Evolutionary conservation across 1,284 basidiomycete genomes (phyloP).

Genomic region (Leccinum fallax): DNA sequence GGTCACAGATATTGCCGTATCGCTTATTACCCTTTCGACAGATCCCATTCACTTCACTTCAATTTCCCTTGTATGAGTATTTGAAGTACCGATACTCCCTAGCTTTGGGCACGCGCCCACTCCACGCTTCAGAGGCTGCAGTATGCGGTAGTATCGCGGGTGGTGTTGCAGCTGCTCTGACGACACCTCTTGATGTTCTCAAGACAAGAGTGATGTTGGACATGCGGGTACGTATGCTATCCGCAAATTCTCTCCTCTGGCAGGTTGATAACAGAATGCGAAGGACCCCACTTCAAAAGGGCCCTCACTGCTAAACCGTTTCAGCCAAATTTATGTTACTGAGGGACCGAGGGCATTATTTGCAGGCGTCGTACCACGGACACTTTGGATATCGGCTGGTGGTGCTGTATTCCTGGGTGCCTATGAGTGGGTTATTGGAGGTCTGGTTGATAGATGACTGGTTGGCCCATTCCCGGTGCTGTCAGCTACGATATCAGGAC

Average conservation of each 20-base stretch:
- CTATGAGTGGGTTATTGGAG: conserved; percentile 72
- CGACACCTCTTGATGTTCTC: conserved; percentile 95
- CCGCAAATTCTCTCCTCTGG: conserved; percentile 5
- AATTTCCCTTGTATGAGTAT: conserved; percentile 95
- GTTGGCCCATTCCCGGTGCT: neutral
- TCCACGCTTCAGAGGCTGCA: conserved; percentile 85
- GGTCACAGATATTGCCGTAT: neutral
- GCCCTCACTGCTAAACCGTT: conserved; percentile 56
- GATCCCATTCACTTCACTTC: conserved; percentile 98
- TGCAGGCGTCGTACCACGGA: conserved; percentile 87
- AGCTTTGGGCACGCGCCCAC: conserved; percentile 52
- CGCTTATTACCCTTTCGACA: conserved; percentile 35
- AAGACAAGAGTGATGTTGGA: conserved; percentile 99
- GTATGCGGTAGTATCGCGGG: conserved; percentile 92
- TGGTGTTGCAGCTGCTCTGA: conserved; percentile 85
- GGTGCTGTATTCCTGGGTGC: conserved; percentile 97
- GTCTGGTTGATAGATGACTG: conserved; percentile 19
- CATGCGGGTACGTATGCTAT: conserved; percentile 55
- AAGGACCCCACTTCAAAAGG: conserved; percentile 54
- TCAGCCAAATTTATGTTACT: conserved; percentile 64
- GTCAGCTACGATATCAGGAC: neutral
- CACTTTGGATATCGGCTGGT: conserved; percentile 94
- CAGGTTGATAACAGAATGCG: neutral
- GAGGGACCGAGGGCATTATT: conserved; percentile 86
- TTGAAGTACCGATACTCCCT: conserved; percentile 71